Percentiles rank a stretch among this genome's conserved stretches.
phyloP scores from a whole-genome alignment of 495 filamentous ascomycete genomes.

The Stereocaulon alpinum region DNA sequence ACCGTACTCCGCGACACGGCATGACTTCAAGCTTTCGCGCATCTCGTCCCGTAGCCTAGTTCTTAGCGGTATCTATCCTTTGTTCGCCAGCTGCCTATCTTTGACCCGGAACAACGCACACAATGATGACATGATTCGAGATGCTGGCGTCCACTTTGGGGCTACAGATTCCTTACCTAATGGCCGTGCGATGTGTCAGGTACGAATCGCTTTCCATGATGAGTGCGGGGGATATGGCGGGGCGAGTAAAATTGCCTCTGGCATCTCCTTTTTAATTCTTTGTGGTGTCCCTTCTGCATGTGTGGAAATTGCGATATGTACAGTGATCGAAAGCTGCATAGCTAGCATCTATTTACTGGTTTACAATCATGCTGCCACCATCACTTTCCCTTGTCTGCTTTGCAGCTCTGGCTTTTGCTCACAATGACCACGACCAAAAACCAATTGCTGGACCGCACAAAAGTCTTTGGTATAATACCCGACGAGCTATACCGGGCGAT shows the following conservation, averaged over 20 bases:
- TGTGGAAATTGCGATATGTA: not conserved
- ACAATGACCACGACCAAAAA: slow-evolving; percentile 43
- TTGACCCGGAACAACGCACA: not conserved
- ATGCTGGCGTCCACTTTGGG: not conserved
- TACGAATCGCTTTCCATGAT: not conserved
- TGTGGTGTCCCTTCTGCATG: not conserved
- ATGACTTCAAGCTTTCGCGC: not conserved
- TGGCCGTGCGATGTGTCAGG: not conserved
- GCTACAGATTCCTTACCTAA: not conserved
- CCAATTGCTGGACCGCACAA: slow-evolving; percentile 49
- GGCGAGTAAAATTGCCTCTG: not conserved
- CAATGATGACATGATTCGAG: not conserved
- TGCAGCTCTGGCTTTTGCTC: slow-evolving; percentile 36
- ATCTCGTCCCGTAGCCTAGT: not conserved
- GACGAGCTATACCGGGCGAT: slow-evolving; percentile 55
- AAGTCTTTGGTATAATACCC: slow-evolving; percentile 48
- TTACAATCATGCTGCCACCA: not conserved
- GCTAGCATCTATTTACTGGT: not conserved
- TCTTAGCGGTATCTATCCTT: not conserved
- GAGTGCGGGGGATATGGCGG: not conserved
- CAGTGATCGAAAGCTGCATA: not conserved
- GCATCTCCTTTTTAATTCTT: not conserved
- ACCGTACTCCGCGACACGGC: not conserved
- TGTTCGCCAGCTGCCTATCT: slow-evolving; percentile 2
- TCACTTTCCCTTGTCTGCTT: slow-evolving; percentile 21